phyloP scores from a whole-genome alignment of 805 yeast species.

The Yarrowia sp. region DNA sequence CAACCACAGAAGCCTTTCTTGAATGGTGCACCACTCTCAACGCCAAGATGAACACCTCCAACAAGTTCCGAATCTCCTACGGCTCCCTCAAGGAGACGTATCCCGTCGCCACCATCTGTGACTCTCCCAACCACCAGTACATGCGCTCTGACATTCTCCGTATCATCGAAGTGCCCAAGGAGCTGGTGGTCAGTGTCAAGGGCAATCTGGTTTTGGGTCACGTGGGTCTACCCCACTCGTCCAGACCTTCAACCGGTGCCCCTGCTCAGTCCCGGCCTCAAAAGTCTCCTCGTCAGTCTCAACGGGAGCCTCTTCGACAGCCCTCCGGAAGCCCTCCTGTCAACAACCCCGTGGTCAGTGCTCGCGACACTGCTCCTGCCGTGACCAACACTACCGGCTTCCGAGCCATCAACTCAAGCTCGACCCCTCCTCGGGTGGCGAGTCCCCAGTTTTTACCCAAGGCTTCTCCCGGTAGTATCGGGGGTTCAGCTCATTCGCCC shows the following conservation, averaged over 20 bases:
- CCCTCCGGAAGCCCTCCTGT: neutral
- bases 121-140: neutral
- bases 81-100: neutral
- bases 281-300: slow-evolving; percentile 1
- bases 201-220: neutral
- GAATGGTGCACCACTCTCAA: neutral
- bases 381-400: neutral
- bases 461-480: neutral
- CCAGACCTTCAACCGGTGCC: no score
- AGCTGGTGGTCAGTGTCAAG: neutral
- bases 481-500: no score
- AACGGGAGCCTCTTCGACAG: neutral
- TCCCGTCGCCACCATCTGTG: neutral
- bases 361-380: slow-evolving; percentile 2
- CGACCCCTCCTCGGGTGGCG: neutral
- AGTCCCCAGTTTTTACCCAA: neutral
- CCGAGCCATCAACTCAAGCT: neutral
- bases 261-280: no score
- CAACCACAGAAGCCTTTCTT: neutral
- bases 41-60: neutral
- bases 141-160: neutral
- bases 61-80: neutral
- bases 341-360: neutral
- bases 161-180: neutral
- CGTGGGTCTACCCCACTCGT: neutral